Conservation (phyloP, 2,329 filamentous ascomycete species). For the Colletotrichum plurivorum region DNA sequence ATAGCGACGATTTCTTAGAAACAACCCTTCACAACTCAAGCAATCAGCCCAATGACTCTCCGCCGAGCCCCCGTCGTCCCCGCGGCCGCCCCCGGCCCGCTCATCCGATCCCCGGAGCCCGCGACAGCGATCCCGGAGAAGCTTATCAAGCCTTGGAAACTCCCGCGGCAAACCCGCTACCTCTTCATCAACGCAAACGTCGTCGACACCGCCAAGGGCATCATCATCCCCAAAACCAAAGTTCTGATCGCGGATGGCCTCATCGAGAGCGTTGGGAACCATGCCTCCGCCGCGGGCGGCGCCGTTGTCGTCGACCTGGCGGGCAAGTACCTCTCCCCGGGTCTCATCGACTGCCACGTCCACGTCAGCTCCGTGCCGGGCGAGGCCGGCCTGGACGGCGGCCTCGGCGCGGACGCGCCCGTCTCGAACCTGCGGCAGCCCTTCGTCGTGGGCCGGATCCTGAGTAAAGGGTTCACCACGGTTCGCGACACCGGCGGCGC, state of each 20-base stretch:
- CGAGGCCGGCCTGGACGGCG: slow-evolving; percentile 44
- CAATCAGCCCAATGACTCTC: slow-evolving; percentile 20
- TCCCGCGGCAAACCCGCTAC: slow-evolving; percentile 49
- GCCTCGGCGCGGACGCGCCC: slow-evolving; percentile 48
- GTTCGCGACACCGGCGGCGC: slow-evolving; percentile 72
- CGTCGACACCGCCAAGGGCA: slow-evolving; percentile 55
- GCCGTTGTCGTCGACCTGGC: slow-evolving; percentile 43
- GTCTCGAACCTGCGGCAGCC: slow-evolving; percentile 61
- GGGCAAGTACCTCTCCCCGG: slow-evolving; percentile 50
- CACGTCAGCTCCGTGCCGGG: slow-evolving; percentile 50
- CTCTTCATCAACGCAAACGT: slow-evolving; percentile 60
- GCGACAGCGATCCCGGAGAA: slow-evolving; percentile 38
- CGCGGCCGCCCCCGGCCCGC: neutral
- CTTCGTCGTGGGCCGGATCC: slow-evolving; percentile 63
- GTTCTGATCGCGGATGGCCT: slow-evolving; percentile 54
- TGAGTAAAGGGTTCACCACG: slow-evolving; percentile 70
- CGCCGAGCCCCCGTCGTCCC: slow-evolving; percentile 18
- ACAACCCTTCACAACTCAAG: neutral
- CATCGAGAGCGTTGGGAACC: slow-evolving; percentile 47
- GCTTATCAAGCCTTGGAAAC: slow-evolving; percentile 53
- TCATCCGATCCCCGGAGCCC: slow-evolving; percentile 1
- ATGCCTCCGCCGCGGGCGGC: neutral
- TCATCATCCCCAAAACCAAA: slow-evolving; percentile 45
- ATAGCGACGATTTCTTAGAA: too few relatives aligned
- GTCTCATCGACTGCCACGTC: slow-evolving; percentile 52